Percentiles rank a stretch among this genome's conserved stretches.
These are phyloP conservation scores for Suillus hirtellus DNA, from an alignment of 768 basidiomycete species.

Conservation along the genomic window DNA sequence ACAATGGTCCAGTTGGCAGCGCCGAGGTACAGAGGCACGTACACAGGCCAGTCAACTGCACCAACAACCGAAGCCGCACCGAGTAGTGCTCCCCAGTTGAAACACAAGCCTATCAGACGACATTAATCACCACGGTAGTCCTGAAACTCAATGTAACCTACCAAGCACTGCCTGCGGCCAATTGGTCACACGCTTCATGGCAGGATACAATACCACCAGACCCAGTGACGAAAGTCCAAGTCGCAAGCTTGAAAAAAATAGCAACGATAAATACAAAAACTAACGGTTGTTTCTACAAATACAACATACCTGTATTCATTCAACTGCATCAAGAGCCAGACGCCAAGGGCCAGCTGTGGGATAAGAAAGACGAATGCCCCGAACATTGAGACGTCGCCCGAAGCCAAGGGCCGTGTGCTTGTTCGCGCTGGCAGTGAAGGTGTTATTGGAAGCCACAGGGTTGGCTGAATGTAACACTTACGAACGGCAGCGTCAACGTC, in stretches of 20 bases:
- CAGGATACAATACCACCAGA: conserved; percentile 22
- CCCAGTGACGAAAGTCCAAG: conserved; percentile 1
- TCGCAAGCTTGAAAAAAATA: not conserved
- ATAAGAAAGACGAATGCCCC: not conserved
- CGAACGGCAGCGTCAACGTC: not conserved
- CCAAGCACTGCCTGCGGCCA: conserved; percentile 34
- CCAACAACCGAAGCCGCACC: not conserved
- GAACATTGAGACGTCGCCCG: not conserved
- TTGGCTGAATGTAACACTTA: not conserved
- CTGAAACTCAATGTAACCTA: not conserved
- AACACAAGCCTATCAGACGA: not conserved
- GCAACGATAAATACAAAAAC: no score
- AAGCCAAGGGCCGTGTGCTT: not conserved
- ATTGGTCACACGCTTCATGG: conserved; percentile 30
- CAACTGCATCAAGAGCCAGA: not conserved
- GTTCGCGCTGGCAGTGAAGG: not conserved
- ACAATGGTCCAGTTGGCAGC: not conserved
- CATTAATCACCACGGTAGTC: not conserved
- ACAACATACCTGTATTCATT: not conserved
- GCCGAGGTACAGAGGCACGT: not conserved
- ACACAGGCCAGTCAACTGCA: conserved; percentile 1
- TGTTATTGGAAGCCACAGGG: not conserved
- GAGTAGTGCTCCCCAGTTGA: not conserved
- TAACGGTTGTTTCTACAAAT: not conserved
- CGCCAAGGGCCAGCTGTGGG: not conserved